Base-by-base conservation (phyloP, 2,329 filamentous ascomycete genomes). In the Neoascochyta sp. region DNA sequence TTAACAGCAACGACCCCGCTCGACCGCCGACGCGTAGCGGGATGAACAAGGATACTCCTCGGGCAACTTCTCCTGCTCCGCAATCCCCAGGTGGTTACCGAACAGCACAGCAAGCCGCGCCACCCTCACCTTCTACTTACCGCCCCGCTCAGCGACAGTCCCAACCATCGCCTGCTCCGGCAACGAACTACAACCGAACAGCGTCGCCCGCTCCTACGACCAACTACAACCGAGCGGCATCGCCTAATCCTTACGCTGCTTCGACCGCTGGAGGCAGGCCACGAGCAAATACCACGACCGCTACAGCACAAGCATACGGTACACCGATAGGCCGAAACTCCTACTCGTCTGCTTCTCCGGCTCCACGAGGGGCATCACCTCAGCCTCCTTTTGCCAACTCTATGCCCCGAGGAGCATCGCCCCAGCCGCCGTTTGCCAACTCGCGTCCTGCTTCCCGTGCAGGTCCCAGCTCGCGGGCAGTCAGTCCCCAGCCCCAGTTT, bases 31-130 rank as follows among this genome's bases (percentile, higher is more conserved):
- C 78, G 4, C 69, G 81, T 34, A 75, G 67, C 40, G 76, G 50
- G 28, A 57, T 24, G 42, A 52, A 50, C 16, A 56, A 62, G 33
- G 69, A 73, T 15, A 49, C 62, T 18, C 63, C 67, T 13, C 67
- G 73, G 21, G 66, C 70, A 10, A 61, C 76, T 5, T 90, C 85
- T 6, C 87, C 87, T 16, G 78, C 76, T 15, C 78, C 84, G 14
- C 70, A 77, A 34, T 67, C 72, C 31, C 46, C 46, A 12, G 25
- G 31, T 21, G 43, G 39, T 24, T 40, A 46, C 21, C 31, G 27
- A 17, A 27, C 36, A 5, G 29, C 41, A 17, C 46, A 50, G 16
- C 37, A 36, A 25, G 36, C 39, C 23, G 29, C 34, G 18, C 39
- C 36, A 10, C 38, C 34, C 5, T 41, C 36, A 7, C 36, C 36